These are phyloP conservation scores for Coemansia sp. DNA, from an alignment of 192 early-diverging fungal species.

Conservation along the genomic window DNA sequence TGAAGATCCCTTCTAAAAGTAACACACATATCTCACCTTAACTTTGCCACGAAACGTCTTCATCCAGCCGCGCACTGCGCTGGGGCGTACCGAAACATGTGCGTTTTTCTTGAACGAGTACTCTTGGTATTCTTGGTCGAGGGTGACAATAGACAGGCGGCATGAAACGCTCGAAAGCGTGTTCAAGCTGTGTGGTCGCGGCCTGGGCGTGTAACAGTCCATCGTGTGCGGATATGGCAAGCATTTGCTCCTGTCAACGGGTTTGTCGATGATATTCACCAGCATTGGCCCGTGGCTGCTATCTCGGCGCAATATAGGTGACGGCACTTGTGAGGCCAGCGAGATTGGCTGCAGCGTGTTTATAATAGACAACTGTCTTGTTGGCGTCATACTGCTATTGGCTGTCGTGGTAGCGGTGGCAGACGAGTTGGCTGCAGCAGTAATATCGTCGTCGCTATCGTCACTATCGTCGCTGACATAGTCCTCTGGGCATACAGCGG, in stretches of 20 bases:
- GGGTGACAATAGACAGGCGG: slow-evolving; percentile 43
- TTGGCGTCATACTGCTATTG: not conserved
- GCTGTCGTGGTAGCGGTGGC: not conserved
- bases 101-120: slow-evolving; percentile 42
- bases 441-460: not conserved
- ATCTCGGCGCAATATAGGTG: slow-evolving; percentile 19
- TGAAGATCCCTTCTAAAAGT: not conserved
- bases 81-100: slow-evolving; percentile 36
- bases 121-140: slow-evolving; percentile 38
- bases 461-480: not conserved
- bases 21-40: slow-evolving; percentile 30
- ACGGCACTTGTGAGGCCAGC: not conserved
- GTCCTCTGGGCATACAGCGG: not conserved
- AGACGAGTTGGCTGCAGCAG: not conserved
- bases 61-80: slow-evolving; percentile 43
- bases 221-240: slow-evolving; percentile 40
- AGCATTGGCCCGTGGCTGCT: slow-evolving; percentile 27
- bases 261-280: slow-evolving; percentile 11
- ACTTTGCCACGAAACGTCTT: slow-evolving; percentile 35
- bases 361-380: not conserved
- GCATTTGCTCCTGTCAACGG: slow-evolving; percentile 15
- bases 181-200: slow-evolving; percentile 32
- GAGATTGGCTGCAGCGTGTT: not conserved
- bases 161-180: slow-evolving; percentile 23
- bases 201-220: slow-evolving; percentile 33